Evolutionary conservation across 345 rosid species (phyloP), one percentile per base, ranked within the genome.

Genomic region (Rhodomyrtus tomentosa): DNA sequence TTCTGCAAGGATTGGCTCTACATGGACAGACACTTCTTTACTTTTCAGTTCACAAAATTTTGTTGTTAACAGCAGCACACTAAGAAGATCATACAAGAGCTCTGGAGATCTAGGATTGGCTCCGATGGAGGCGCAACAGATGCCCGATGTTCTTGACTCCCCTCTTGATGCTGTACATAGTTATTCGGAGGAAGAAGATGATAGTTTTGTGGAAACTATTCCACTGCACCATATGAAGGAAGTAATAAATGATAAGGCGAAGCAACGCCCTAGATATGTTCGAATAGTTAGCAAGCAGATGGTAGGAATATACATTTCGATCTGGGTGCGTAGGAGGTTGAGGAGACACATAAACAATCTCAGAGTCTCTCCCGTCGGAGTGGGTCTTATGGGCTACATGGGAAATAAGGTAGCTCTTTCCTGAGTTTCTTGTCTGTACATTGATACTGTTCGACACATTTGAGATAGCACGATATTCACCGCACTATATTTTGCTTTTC

Each of bases 381-480:
- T 98, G 82, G 99, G 99, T 54, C 93, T 98, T 49, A 98, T 98
- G 99, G 99, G 99, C 40, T 98, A 96, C 91, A 90, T 98, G 96
- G 99, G 99, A 87, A 98, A 98, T 92, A 98, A 98, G 99, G 99
- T 98, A 68, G 45, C 25, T 68, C 79, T 68, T 68, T 36, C 45
- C 79, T 18, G 7, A 68, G 76, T 68, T 4, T 32, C 76, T 2
- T 8, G 45, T 68, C 36, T 68, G 45, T 36, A 25, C 38, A 40
- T 18, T 68, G 12, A 36, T 36, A 36, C 36, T 36, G 14, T 7
- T 68, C 0, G 11, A 68, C 45, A 20, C 45, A 32, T 9, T 68
- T 32, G 76, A 68, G 10, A 32, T 32, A 32, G 21, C 8, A 32
- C 18, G 20, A 42, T 32, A 8, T 68, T 68, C 76, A 68, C 74